These are phyloP conservation scores for Cyberlindnera mrakii DNA, from an alignment of 805 yeast species.

Conservation along the genomic window DNA sequence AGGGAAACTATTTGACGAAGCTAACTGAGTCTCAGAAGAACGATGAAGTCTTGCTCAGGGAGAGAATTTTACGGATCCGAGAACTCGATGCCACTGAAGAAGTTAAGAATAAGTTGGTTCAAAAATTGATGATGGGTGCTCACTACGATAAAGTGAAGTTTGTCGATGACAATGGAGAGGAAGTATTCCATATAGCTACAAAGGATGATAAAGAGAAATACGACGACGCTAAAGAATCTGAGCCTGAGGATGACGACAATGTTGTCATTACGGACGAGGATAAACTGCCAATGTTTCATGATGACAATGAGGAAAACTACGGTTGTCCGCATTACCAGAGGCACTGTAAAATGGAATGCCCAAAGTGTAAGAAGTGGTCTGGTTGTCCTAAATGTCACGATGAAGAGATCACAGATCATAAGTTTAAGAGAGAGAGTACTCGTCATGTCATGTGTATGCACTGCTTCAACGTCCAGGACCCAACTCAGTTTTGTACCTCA, in stretches of 20 bases:
- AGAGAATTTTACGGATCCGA: constrained; percentile 38
- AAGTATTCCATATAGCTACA: constrained; percentile 22
- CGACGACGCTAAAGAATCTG: constrained; percentile 10
- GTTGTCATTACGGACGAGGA: constrained; percentile 43
- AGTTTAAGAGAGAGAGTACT: constrained; percentile 52
- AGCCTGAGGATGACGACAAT: constrained; percentile 12
- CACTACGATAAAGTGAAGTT: constrained; percentile 43
- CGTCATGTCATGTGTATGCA: constrained; percentile 74
- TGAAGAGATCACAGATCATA: constrained; percentile 45
- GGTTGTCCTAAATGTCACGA: constrained; percentile 87
- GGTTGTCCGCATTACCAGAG: constrained; percentile 86
- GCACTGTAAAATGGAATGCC: constrained; percentile 79
- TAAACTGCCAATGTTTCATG: constrained; percentile 40
- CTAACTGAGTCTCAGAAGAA: constrained; percentile 16
- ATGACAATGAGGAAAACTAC: constrained; percentile 35
- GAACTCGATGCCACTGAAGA: constrained; percentile 17
- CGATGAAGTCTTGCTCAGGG: constrained; percentile 32
- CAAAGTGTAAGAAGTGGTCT: constrained; percentile 67
- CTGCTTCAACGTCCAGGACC: constrained; percentile 71
- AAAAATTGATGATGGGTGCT: constrained; percentile 64
- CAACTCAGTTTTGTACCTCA: constrained; percentile 58
- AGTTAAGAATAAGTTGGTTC: constrained; percentile 35
- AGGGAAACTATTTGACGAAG: constrained; percentile 8
- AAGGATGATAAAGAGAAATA: constrained; percentile 3
- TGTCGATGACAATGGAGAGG: constrained; percentile 22